Evolutionary conservation across 306 rosid genomes (phyloP), one percentile per base, ranked within the genome.

Genomic region (Corylus americana): DNA sequence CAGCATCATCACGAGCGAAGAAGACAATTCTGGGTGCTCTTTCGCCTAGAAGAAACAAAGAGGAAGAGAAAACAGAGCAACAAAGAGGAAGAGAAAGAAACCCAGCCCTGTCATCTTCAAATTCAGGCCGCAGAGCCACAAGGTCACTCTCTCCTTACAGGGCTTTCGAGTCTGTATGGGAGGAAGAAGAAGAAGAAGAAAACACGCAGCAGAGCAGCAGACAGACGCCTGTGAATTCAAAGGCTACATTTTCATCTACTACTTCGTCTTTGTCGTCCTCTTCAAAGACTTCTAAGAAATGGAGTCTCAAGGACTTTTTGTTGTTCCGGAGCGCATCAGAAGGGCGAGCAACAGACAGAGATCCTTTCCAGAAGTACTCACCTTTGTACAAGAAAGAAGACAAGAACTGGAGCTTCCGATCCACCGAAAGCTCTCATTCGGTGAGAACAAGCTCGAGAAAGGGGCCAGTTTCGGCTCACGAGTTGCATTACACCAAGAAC

Each of bases 301-400:
- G 99, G 99, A 91, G 91, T 42, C 55, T 95, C 44, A 90, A 75
- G 57, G 96, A 95, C 72, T 91, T 93, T 10, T 76, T 93, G 47
- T 49, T 95, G 78, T 95, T 95, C 70, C 91, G 98, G 0, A 95
- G 99, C 59, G 96, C 98, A 7, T 95, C 97, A 0, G 99, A 95
- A 85, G 98, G 98, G 14, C 76, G 96, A 74, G 92, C 94, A 7
- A 70, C 90, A 6, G 88, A 72, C 57, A 91, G 88, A 55, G 97
- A 92, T 50, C 92, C 92, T 2, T 70, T 87, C 66, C 86, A 87
- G 16, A 92, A 89, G 82, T 91, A 78, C 81, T 74, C 83, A 18
- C 29, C 54, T 76, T 22, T 63, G 55, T 55, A 82, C 71, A 92
- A 31, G 76, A 92, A 84, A 58, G 90, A 88, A 67, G 87, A 84